Evolutionary conservation across 768 basidiomycete species (phyloP), one percentile per base, ranked within the genome.

Genomic region (Rhizopogon salebrosus): DNA sequence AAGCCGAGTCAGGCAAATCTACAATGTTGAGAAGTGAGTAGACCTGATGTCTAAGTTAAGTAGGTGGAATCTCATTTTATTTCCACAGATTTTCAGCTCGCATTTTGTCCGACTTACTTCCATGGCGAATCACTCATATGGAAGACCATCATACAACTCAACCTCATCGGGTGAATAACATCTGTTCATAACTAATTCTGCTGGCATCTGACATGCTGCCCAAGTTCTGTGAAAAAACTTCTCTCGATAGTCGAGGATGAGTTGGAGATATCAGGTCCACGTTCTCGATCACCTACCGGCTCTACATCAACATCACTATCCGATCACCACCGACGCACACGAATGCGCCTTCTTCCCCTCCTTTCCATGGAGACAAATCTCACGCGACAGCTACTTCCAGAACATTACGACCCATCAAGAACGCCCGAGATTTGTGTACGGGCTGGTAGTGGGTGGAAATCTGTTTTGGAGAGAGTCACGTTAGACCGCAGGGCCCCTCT

Each of bases 111-210:
- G 0, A 73, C 72, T 23, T 76, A 80, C 51, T 87, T 87, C 52
- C 76, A 78, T 40, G 72, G 61, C 41, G 84, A 89, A 54, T 71
- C 79, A 16, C 60, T 72, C 0, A 74, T 80, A 6, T 89, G 86
- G 85, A 79, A 75, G 55, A 74, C 77, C 11, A 76, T 88, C 49
- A 75, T 89, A 7, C 83, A 88, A 57, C 78, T 88, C 39, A 88
- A 88, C 60, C 68, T 88, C 56, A 85, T 87, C 54, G 69, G 78
- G 84, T 83, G 46, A 13, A 70, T 60, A 18, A 1, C 3, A 11
- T 36, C 6, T 10, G 8, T 3, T 9, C 34, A 26, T 5, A 20
- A 9, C 3, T 37, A 18, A 16, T 42, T 27, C 26, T 48, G 3
- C 9, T 22, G 41, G 42, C 39, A 60, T 27, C 22, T 45, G 13